A percentile compares a stretch with the other conserved stretches of the same genome.
Evolutionary conservation across 768 basidiomycete species (phyloP).

Genomic region (Lactifluus echinatus): DNA sequence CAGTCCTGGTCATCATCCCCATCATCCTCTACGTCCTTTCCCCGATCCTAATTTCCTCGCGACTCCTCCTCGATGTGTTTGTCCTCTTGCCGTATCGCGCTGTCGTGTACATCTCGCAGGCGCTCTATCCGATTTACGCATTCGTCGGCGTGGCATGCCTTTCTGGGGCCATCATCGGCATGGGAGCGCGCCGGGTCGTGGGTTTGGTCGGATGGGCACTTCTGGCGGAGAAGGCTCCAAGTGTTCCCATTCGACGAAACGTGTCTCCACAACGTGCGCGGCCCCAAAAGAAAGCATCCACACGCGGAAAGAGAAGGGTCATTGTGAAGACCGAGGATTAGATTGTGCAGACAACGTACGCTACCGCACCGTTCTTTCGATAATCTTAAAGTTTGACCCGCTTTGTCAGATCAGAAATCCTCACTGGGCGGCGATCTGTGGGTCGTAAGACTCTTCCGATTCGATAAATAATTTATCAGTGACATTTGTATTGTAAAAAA

Average conservation of each 20-base stretch:
- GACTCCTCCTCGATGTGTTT: conserved; percentile 9
- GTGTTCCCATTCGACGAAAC: background rate
- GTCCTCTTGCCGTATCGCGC: conserved; percentile 10
- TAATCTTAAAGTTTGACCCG: background rate
- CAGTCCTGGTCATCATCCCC: conserved; percentile 2
- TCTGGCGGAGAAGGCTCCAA: background rate
- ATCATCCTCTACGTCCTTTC: conserved; percentile 2
- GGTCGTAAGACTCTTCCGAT: too few relatives aligned
- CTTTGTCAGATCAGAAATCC: background rate
- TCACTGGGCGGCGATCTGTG: too few relatives aligned
- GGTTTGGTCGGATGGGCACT: conserved; percentile 5
- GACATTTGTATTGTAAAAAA: too few relatives aligned
- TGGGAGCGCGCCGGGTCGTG: conserved; percentile 13
- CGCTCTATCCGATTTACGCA: conserved; percentile 18
- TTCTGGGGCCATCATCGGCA: conserved; percentile 10
- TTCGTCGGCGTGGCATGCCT: conserved; percentile 18
- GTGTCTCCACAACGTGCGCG: conserved; percentile 5
- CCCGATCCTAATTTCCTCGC: conserved; percentile 12
- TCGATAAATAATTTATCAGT: too few relatives aligned
- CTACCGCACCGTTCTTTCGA: background rate
- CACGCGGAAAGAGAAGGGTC: conserved; percentile 16
- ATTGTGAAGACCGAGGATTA: conserved; percentile 7
- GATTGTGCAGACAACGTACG: background rate
- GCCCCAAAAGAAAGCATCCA: conserved; percentile 5
- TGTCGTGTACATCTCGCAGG: conserved; percentile 1